Percentiles rank a stretch among this genome's conserved stretches.
Evolutionary conservation across 2,329 filamentous ascomycete genomes (phyloP).

Genomic region (Pleurostoma richardsiae): DNA sequence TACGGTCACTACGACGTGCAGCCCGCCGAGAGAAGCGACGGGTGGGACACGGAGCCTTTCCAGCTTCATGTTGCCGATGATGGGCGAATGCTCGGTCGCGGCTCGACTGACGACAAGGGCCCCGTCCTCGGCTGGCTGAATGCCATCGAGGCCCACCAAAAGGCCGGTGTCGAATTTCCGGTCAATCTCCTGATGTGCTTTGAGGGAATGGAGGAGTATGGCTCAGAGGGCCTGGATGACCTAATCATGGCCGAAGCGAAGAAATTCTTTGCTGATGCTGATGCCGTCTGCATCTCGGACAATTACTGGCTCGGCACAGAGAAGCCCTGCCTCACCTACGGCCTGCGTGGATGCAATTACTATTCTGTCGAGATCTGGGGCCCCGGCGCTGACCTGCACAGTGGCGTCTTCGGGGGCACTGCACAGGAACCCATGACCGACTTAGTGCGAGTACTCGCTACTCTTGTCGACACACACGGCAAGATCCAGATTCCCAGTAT

Average conservation of each 20-base stretch:
- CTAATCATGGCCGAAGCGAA: constrained; percentile 89
- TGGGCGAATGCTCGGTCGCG: constrained; percentile 92
- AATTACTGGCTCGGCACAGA: constrained; percentile 99
- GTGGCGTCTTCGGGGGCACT: constrained; percentile 92
- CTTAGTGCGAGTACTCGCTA: constrained; percentile 73
- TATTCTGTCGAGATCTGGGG: constrained; percentile 89
- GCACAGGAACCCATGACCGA: constrained; percentile 99
- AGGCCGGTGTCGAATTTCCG: constrained; percentile 88
- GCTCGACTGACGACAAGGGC: constrained; percentile 96
- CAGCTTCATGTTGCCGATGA: constrained; percentile 82
- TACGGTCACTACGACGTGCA: constrained; percentile 99
- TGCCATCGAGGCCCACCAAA: constrained; percentile 95
- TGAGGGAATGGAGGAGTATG: constrained; percentile 99
- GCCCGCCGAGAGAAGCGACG: constrained; percentile 86
- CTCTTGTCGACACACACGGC: constrained; percentile 82
- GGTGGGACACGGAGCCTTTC: constrained; percentile 95
- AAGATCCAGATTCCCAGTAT: constrained; percentile 94
- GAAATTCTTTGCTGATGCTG: constrained; percentile 90
- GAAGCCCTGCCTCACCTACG: constrained; percentile 97
- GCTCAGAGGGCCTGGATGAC: constrained; percentile 92
- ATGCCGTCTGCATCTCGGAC: constrained; percentile 96
- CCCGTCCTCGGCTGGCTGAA: constrained; percentile 97
- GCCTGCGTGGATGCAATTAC: constrained; percentile 96
- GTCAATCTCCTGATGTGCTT: constrained; percentile 99
- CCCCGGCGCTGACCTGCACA: constrained; percentile 90